These are phyloP conservation scores for Komagataella phaffii DNA, from an alignment of 805 yeast genomes.

Conservation along the genomic window DNA sequence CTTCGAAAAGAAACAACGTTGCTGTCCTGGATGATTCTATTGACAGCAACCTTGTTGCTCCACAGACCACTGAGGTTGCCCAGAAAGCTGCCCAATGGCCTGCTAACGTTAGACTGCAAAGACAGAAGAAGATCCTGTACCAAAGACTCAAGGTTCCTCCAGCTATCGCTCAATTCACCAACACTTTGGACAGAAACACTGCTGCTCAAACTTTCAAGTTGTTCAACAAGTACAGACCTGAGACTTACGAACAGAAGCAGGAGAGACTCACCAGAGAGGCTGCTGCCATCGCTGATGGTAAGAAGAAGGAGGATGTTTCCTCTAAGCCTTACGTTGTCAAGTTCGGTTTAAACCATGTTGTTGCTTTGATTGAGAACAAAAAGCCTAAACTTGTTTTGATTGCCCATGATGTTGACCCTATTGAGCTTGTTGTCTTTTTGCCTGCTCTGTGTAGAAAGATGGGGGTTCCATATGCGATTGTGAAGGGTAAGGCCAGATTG, in stretches of 20 bases:
- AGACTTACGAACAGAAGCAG: slow-evolving; percentile 94
- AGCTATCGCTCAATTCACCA: slow-evolving; percentile 91
- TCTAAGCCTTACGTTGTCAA: slow-evolving; percentile 94
- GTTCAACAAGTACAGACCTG: slow-evolving; percentile 99
- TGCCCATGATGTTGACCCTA: slow-evolving; percentile 99
- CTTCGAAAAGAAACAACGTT: slow-evolving; percentile 49
- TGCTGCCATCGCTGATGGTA: slow-evolving; percentile 97
- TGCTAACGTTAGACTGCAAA: slow-evolving; percentile 93
- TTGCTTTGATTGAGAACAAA: slow-evolving; percentile 93
- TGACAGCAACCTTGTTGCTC: slow-evolving; percentile 65
- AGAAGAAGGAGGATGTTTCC: slow-evolving; percentile 92
- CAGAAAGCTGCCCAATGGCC: slow-evolving; percentile 98
- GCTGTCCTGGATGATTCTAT: slow-evolving; percentile 14
- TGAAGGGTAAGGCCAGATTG: slow-evolving; percentile 97
- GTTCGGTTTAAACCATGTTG: slow-evolving; percentile 99
- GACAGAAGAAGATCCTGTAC: slow-evolving; percentile 94
- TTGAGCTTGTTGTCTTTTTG: slow-evolving; percentile 91
- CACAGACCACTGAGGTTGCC: slow-evolving; percentile 84
- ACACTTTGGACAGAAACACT: slow-evolving; percentile 96
- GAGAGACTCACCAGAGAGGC: slow-evolving; percentile 98
- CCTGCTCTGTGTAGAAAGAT: slow-evolving; percentile 99
- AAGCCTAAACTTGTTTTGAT: slow-evolving; percentile 94
- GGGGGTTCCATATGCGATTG: slow-evolving; percentile 98
- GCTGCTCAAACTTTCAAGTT: slow-evolving; percentile 95
- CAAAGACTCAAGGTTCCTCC: slow-evolving; percentile 99